Base-by-base conservation (phyloP, 2,329 filamentous ascomycete species). In the Colletotrichum noveboracense region DNA sequence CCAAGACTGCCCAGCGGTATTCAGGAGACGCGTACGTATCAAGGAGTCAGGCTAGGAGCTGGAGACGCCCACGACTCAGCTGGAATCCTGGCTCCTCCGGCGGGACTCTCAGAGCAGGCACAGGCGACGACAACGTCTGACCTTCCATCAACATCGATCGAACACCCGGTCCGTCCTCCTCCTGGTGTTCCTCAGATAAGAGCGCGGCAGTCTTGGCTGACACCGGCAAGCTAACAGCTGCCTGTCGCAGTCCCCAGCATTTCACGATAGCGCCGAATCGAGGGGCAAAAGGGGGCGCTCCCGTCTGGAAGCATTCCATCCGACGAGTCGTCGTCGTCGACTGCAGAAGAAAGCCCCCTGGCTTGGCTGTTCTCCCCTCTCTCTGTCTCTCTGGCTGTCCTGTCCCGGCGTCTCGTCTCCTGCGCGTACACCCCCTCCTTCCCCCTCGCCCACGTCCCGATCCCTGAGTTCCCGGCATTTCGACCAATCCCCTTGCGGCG, bases 131-230 rank as follows among this genome's bases (percentile, higher is more conserved):
- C 71, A 60, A 70, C 58, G 58, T 74, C 71, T 70, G 71, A 58
- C 56, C 56, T 70, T 34, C 66, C 66, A 48, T 34, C 43, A 38
- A 48, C 30, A 55, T 69, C 32, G 30, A 69, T 58, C 18, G 58
- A n/a, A 7, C 30, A 24, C 65, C 55, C 32, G 24, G 36, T 7
- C 21, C 21, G 62, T 28, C 24, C 30, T 32, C 32, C 21, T 34
- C 26, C 7, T 26, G 52, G 28, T 28, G 32, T 48, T n/a, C 34
- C 64, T 72, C 32, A 34, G 32, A 72, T 56, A 65, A 21, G 62
- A 68, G 43, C 64, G 73, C 64, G 26, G 32, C 70, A 73, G 48
- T 58, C 73, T 75, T 75, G 73, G 70, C 70, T 73, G 43, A 65
- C 52, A 65, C 24, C 28, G 43, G 21, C 48, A 72, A 52, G 34